Conservation (phyloP, 2,329 filamentous ascomycete genomes). For the Malbranchea zuffiana region DNA sequence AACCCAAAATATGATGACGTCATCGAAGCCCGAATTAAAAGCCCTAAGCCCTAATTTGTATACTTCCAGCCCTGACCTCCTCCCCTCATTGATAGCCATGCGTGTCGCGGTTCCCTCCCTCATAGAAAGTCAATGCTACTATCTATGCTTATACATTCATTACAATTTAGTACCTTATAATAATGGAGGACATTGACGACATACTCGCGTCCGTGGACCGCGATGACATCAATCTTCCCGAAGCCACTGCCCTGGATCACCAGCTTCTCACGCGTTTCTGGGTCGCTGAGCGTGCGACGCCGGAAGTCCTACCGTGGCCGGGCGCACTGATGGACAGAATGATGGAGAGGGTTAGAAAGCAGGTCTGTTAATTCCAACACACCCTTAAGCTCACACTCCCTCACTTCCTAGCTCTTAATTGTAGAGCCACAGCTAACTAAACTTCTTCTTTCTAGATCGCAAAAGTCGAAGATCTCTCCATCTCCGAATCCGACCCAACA, state of each 20-base stretch:
- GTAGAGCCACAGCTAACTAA: not conserved
- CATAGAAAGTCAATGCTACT: not conserved
- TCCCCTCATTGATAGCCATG: constrained; percentile 1
- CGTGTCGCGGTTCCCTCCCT: not conserved
- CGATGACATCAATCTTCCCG: constrained; percentile 27
- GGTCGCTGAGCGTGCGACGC: constrained; percentile 82
- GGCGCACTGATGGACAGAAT: constrained; percentile 70
- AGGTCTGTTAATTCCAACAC: constrained; percentile 31
- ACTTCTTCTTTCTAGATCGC: constrained; percentile 41
- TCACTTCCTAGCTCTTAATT: not conserved
- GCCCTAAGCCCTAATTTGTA: constrained; percentile 11
- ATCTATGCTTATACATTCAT: not conserved
- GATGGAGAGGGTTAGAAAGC: constrained; percentile 57
- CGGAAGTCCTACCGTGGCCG: constrained; percentile 75
- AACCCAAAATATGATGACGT: too few relatives aligned
- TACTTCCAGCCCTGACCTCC: constrained; percentile 1
- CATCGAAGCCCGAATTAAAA: too few relatives aligned
- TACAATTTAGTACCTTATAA: not conserved
- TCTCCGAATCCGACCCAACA: constrained; percentile 35
- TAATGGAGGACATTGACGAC: constrained; percentile 58
- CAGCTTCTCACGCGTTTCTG: constrained; percentile 83
- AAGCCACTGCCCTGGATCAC: constrained; percentile 51
- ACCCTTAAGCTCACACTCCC: not conserved
- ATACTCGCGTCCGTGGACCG: constrained; percentile 65
- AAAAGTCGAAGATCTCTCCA: constrained; percentile 51